Conservation (phyloP, 352 stramenopile species). For the Globisporangium nagaii region DNA sequence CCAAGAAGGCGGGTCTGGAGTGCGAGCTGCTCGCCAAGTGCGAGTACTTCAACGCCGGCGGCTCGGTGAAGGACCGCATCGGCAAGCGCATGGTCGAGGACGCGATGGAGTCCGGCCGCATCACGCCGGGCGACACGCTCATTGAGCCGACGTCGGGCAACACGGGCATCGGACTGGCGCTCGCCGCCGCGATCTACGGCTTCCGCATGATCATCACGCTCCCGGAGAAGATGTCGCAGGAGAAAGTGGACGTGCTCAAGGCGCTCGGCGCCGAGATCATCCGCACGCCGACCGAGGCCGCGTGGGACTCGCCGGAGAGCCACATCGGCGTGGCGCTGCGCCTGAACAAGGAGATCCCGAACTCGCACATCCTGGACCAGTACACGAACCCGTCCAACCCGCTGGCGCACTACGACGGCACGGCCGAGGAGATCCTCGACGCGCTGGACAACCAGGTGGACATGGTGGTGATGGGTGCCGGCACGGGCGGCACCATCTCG, state of each 20-base stretch:
- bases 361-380: constrained; percentile 95
- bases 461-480: constrained; percentile 92
- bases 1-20: constrained; percentile 71
- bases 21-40: constrained; percentile 94
- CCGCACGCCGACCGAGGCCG: constrained; percentile 92
- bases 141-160: constrained; percentile 98
- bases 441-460: constrained; percentile 92
- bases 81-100: constrained; percentile 90
- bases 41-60: constrained; percentile 95
- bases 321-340: constrained; percentile 92
- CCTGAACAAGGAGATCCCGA: constrained; percentile 89
- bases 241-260: constrained; percentile 95
- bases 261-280: constrained; percentile 94
- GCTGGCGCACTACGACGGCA: constrained; percentile 93
- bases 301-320: constrained; percentile 93
- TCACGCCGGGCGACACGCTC: constrained; percentile 92
- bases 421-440: constrained; percentile 91
- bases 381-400: constrained; percentile 95
- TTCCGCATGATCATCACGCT: constrained; percentile 92
- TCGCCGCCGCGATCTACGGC: constrained; percentile 94
- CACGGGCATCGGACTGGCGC: constrained; percentile 95
- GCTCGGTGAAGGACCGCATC: constrained; percentile 89
- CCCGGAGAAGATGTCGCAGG: constrained; percentile 94
- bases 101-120: constrained; percentile 86
- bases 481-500: constrained; percentile 94